A percentile compares a stretch with the other conserved stretches of the same genome.
Evolutionary conservation across 768 basidiomycete species (phyloP).

Genomic region (Pleurotus pulmonarius): DNA sequence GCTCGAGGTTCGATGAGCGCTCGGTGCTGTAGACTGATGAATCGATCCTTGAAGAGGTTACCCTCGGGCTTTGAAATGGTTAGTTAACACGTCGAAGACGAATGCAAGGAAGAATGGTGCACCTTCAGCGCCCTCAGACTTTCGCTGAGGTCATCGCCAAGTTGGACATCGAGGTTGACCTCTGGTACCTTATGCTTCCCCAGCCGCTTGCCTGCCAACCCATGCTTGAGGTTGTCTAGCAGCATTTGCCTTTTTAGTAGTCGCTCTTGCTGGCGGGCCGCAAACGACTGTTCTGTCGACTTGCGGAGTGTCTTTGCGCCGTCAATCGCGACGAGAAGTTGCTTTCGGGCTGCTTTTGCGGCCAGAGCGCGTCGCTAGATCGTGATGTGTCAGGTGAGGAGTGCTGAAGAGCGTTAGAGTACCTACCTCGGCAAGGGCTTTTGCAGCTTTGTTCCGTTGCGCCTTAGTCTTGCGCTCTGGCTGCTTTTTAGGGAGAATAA

Average conservation of each 20-base stretch:
- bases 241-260: conserved; percentile 20
- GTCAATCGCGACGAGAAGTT: conserved; percentile 55
- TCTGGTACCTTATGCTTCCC: conserved; percentile 79
- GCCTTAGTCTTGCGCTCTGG: conserved; percentile 38
- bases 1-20: conserved; percentile 84
- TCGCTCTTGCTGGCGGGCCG: conserved; percentile 35
- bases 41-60: conserved; percentile 87
- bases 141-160: conserved; percentile 88
- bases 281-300: conserved; percentile 28
- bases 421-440: conserved; percentile 60
- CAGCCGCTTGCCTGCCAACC: conserved; percentile 69
- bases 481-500: conserved; percentile 30
- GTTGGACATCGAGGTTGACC: conserved; percentile 74
- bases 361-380: conserved; percentile 61
- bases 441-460: conserved; percentile 67
- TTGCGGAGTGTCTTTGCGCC: conserved; percentile 50
- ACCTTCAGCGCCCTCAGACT: conserved; percentile 83
- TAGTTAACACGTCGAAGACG: conserved; percentile 1
- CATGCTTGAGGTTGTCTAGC: conserved; percentile 53
- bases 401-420: not conserved
- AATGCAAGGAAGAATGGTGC: conserved; percentile 15
- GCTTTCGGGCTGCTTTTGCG: conserved; percentile 57
- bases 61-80: conserved; percentile 73
- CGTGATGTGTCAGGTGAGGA: not conserved
- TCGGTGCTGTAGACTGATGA: conserved; percentile 82